phyloP scores from a whole-genome alignment of 129 eudicot genomes.

The Flaveria robusta region DNA sequence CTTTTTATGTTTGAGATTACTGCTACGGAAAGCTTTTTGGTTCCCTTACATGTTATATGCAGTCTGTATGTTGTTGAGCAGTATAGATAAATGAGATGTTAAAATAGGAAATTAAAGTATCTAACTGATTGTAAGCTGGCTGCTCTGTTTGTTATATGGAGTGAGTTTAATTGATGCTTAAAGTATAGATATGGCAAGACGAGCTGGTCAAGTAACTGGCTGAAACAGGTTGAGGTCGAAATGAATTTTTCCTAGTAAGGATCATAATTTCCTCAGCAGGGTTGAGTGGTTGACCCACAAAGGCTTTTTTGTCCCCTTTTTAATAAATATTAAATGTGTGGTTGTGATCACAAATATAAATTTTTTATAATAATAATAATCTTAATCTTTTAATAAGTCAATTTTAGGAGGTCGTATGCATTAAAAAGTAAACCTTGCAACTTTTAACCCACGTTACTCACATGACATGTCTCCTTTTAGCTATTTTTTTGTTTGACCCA shows the following conservation, averaged over 20 bases:
- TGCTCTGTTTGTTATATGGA: conserved; percentile 1
- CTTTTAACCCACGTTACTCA: neutral
- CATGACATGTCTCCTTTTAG: neutral
- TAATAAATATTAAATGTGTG: neutral
- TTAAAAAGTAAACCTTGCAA: neutral
- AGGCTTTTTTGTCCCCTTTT: neutral
- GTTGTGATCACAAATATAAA: neutral
- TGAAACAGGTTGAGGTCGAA: conserved; percentile 3
- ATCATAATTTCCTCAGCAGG: neutral
- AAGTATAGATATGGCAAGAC: conserved; percentile 5
- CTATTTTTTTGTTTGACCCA: neutral
- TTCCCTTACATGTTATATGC: conserved; percentile 17
- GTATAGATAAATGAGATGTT: conserved; percentile 8
- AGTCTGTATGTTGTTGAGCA: neutral
- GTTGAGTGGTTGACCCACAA: neutral
- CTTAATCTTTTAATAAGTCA: neutral
- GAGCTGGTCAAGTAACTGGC: neutral
- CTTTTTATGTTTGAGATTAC: conserved; percentile 6
- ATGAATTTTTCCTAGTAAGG: neutral
- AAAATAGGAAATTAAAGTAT: neutral
- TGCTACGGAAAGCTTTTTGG: conserved; percentile 7
- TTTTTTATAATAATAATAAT: too few relatives aligned
- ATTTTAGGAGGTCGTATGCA: neutral
- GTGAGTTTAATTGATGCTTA: neutral
- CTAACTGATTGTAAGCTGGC: neutral